A percentile compares a stretch with the other conserved stretches of the same genome.
Conservation (phyloP, 2,329 filamentous ascomycete genomes). For the Proliferodiscus dingleyae region DNA sequence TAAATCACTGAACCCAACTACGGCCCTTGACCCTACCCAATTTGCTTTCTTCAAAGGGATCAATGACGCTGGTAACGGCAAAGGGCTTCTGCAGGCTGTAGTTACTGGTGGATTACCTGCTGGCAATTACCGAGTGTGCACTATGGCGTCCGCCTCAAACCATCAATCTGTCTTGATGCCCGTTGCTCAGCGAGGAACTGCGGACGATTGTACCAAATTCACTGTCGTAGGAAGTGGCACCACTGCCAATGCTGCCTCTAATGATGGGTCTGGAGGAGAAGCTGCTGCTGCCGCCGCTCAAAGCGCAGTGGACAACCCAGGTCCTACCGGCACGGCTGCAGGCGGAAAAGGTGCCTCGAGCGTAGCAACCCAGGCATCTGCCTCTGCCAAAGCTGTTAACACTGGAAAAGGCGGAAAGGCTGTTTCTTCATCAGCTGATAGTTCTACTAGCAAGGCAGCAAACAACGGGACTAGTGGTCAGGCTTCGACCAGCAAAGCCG, state of each 20-base stretch:
- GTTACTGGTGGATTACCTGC: conserved; percentile 38
- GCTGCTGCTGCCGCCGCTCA: conserved; percentile 14
- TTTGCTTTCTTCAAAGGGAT: conserved; percentile 41
- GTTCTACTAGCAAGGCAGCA: no score
- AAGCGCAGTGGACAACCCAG: conserved; percentile 2
- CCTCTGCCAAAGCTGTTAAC: no score
- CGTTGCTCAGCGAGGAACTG: conserved; percentile 40
- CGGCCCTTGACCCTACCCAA: conserved; percentile 28
- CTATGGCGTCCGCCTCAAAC: conserved; percentile 38
- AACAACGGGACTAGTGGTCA: no score
- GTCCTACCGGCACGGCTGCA: conserved; percentile 18
- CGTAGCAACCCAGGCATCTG: no score
- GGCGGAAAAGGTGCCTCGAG: conserved; percentile 21
- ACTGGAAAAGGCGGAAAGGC: no score
- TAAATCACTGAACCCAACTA: conserved; percentile 27
- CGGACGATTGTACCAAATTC: conserved; percentile 43
- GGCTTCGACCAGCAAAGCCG: no score
- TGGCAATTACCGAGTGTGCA: conserved; percentile 42
- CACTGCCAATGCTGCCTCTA: conserved; percentile 17
- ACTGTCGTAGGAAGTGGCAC: conserved; percentile 30
- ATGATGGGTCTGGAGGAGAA: conserved; percentile 15
- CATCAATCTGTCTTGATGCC: conserved; percentile 41
- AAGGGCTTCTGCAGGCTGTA: conserved; percentile 34
- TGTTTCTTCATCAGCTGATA: no score
- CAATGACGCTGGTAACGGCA: conserved; percentile 36